phyloP scores from a whole-genome alignment of 768 basidiomycete genomes.

The Trichaptum fuscoviolaceum region DNA sequence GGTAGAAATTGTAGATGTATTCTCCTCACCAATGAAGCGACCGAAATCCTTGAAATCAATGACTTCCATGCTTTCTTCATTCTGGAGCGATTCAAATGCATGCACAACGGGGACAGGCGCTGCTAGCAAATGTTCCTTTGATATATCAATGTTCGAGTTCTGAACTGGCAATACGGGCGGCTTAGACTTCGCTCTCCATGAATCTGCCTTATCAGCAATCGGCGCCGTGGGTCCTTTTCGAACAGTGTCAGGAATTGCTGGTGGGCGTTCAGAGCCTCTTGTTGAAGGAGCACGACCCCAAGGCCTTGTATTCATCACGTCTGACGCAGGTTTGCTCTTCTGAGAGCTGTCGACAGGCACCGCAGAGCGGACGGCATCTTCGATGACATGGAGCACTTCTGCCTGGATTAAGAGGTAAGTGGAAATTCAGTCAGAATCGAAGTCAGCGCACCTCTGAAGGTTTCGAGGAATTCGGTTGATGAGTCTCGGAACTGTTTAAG shows the following conservation, averaged over 20 bases:
- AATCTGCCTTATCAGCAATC: slow-evolving; percentile 41
- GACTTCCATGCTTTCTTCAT: slow-evolving; percentile 66
- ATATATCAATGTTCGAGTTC: not conserved
- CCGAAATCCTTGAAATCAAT: slow-evolving; percentile 77
- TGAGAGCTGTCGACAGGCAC: slow-evolving; percentile 3
- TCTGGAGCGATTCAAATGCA: slow-evolving; percentile 28
- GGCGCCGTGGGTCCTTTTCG: slow-evolving; percentile 14
- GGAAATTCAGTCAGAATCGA: slow-evolving; percentile 4
- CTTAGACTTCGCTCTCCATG: slow-evolving; percentile 59
- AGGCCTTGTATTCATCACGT: not conserved
- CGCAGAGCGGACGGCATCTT: slow-evolving; percentile 36
- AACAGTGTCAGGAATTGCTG: not conserved
- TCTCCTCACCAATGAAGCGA: slow-evolving; percentile 51
- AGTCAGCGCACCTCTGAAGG: slow-evolving; percentile 17
- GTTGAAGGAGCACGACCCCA: slow-evolving; percentile 28
- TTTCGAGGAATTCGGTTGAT: slow-evolving; percentile 5
- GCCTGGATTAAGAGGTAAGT: slow-evolving; percentile 23
- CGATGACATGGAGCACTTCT: slow-evolving; percentile 39
- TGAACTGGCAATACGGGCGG: slow-evolving; percentile 10
- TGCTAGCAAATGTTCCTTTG: not conserved
- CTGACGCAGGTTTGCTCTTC: not conserved
- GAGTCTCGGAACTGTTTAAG: not conserved
- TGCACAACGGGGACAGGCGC: slow-evolving; percentile 25
- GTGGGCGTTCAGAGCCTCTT: slow-evolving; percentile 16
- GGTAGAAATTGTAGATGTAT: slow-evolving; percentile 20